Conservation (phyloP, 352 stramenopile genomes). For the Phytopythium delawarense region DNA sequence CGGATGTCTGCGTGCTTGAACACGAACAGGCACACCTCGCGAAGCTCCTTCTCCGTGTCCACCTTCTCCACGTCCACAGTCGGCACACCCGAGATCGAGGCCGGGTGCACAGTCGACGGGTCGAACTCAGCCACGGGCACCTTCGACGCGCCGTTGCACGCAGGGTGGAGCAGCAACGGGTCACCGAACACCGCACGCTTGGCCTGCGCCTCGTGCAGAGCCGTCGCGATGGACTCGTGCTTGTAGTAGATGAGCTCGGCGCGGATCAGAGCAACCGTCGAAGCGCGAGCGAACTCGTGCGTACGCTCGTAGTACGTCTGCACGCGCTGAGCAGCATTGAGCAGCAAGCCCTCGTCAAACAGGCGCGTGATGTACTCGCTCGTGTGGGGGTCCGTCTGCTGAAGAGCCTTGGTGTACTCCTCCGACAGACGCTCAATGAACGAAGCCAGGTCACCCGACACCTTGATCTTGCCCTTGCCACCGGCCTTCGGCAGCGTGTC, state of each 20-base stretch:
- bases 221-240: slow-evolving; percentile 91
- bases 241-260: slow-evolving; percentile 98
- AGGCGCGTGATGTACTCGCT: slow-evolving; percentile 94
- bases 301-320: slow-evolving; percentile 91
- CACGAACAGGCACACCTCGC: slow-evolving; percentile 90
- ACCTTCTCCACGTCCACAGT: slow-evolving; percentile 46
- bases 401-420: slow-evolving; percentile 98
- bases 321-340: slow-evolving; percentile 81
- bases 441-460: slow-evolving; percentile 82
- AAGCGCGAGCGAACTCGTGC: slow-evolving; percentile 69
- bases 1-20: slow-evolving; percentile 93
- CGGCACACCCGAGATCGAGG: slow-evolving; percentile 67
- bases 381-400: slow-evolving; percentile 95
- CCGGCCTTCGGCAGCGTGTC: slow-evolving; percentile 67
- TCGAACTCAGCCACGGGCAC: slow-evolving; percentile 51
- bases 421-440: slow-evolving; percentile 94
- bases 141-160: slow-evolving; percentile 60
- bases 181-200: slow-evolving; percentile 87
- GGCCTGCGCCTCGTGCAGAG: slow-evolving; percentile 67
- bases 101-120: slow-evolving; percentile 65
- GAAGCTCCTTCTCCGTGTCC: slow-evolving; percentile 83
- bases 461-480: slow-evolving; percentile 80
- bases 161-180: slow-evolving; percentile 81
- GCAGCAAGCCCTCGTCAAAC: slow-evolving; percentile 91
- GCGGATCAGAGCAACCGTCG: slow-evolving; percentile 88